Percentiles rank a stretch among this genome's conserved stretches.
Conservation (phyloP, 1,284 basidiomycete species). For the Trichosporon sp. region DNA sequence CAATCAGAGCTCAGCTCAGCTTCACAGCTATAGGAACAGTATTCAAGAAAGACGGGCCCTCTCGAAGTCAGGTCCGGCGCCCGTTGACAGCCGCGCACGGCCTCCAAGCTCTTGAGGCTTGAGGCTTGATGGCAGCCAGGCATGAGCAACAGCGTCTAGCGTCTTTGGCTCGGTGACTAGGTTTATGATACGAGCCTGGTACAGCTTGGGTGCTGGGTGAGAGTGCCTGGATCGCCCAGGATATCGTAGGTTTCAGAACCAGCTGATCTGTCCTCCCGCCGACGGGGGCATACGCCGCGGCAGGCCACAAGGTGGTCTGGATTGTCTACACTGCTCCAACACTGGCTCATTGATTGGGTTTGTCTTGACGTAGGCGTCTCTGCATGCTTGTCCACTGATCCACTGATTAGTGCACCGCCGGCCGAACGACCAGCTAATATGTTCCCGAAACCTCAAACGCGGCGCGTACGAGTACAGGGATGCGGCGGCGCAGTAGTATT, state of each 20-base stretch:
- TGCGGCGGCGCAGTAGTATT: neutral
- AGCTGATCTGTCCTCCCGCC: too few species aligned
- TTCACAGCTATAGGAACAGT: too few species aligned
- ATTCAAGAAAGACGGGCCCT: too few species aligned
- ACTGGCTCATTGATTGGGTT: neutral
- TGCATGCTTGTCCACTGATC: neutral
- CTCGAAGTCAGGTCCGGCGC: too few species aligned
- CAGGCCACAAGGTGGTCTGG: too few species aligned
- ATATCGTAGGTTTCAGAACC: neutral
- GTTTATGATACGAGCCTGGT: neutral
- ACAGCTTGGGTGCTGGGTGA: neutral
- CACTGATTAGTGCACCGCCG: neutral
- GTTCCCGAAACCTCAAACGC: neutral
- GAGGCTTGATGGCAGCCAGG: neutral
- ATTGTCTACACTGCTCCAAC: neutral
- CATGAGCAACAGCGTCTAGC: neutral
- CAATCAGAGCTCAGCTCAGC: too few species aligned
- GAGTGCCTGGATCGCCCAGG: neutral
- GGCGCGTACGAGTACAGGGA: neutral
- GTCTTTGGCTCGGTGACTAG: neutral
- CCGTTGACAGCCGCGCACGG: too few species aligned
- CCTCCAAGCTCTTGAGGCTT: too few species aligned
- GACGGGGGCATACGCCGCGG: too few species aligned
- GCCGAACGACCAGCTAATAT: constrained; percentile 1
- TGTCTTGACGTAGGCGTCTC: neutral